A percentile compares a stretch with the other conserved stretches of the same genome.
phyloP scores from a whole-genome alignment of 2,329 filamentous ascomycete genomes.

The Fusarium transvaalense region DNA sequence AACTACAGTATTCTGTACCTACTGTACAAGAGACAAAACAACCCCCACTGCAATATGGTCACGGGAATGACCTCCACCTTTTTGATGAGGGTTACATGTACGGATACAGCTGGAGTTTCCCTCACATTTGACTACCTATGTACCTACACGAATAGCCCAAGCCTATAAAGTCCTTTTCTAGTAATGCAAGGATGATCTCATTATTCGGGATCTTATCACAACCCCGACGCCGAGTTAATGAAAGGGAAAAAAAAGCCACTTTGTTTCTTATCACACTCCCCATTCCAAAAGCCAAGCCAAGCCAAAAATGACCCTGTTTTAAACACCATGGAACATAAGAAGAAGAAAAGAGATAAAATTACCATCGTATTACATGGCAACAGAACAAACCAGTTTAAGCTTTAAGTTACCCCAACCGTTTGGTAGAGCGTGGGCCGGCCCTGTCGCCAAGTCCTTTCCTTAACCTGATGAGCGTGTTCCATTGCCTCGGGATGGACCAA shows the following conservation, averaged over 20 bases:
- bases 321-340: constrained; percentile 1
- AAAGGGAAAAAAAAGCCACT: no score
- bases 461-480: constrained; percentile 3
- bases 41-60: constrained; percentile 28
- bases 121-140: no score
- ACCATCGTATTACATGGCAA: neutral
- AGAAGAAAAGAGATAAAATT: neutral
- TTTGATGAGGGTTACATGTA: neutral
- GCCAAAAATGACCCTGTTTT: neutral
- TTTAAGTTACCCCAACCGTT: constrained; percentile 33
- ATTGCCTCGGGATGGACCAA: constrained; percentile 19
- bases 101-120: neutral
- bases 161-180: neutral
- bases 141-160: neutral
- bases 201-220: constrained; percentile 4
- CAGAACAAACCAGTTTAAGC: constrained; percentile 18
- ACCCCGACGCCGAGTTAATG: constrained; percentile 8
- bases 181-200: constrained; percentile 13
- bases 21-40: neutral
- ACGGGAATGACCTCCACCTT: constrained; percentile 17
- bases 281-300: neutral
- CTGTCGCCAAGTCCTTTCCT: neutral
- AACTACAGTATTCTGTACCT: neutral
- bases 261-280: no score
- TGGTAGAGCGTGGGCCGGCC: neutral